Base-by-base conservation (phyloP, 2,329 filamentous ascomycete species). In the Trichoderma sp. region DNA sequence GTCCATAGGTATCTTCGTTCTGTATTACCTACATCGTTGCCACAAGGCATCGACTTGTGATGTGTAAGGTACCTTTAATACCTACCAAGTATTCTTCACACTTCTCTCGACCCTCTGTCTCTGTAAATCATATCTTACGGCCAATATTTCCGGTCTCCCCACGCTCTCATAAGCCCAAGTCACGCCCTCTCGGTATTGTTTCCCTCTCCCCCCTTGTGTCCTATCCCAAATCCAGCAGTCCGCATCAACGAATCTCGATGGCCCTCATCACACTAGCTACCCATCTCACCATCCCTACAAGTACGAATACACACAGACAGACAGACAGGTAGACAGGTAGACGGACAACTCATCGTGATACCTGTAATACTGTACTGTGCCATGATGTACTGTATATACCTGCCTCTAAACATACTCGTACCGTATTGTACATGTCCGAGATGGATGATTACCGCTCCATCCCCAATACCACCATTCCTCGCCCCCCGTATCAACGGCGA, bases 231-330 rank as follows among this genome's bases (percentile, higher is more conserved):
- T 57, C 21, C 30, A 67, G 47, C 47, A 39, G 47, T 57, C 32
- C 47, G 64, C 32, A 67, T 53, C 15, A 36, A 11, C 21, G 21
- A 56, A 67, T 67, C 64, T 67, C 64, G 47, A 67, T 67, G 64
- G 15, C 15, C 11, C 15, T 18, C 56, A n/a, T 11, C 56, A n/a
- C 18, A 28, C 30, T 60, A 51, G 12, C 43, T 18, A 47, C 43
- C 43, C 53, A 6, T 57, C 24, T 57, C 0, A 58, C 24, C 57
- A 58, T 32, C 28, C 57, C 18, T 14, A 18, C 57, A 21, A 60
- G 18, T 18, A 57, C n/a, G 24, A 26, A 12, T 8, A 57, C 8
- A 57, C 24, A 18, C 53, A 28, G 14, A 28, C 24, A 56, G 11
- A 28, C 3, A n/a, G 15, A 43, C 14, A 39, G 24, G 24, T 24